Percentiles rank a stretch among this genome's conserved stretches.
phyloP scores from a whole-genome alignment of 176 grass and related monocot genomes.

The Zoysia pacifica region DNA sequence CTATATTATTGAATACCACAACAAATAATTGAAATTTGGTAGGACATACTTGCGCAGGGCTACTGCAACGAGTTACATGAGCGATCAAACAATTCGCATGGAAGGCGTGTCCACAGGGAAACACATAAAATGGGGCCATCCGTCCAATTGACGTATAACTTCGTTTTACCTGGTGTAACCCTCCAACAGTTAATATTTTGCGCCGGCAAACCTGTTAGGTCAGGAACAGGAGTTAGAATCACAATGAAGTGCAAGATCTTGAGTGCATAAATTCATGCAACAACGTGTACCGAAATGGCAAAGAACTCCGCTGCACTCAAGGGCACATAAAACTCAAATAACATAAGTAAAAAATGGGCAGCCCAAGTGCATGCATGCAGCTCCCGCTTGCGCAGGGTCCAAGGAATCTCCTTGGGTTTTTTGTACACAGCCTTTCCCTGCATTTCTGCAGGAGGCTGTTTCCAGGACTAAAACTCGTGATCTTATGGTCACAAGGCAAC shows the following conservation, averaged over 20 bases:
- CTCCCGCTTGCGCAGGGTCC: too few relatives aligned
- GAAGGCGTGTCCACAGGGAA: constrained; percentile 90
- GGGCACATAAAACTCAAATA: constrained; percentile 14
- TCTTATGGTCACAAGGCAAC: too few relatives aligned
- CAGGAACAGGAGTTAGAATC: constrained; percentile 23
- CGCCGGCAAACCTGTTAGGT: constrained; percentile 66
- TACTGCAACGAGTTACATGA: constrained; percentile 79
- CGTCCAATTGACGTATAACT: constrained; percentile 72
- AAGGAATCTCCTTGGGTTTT: too few relatives aligned
- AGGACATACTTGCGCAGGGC: constrained; percentile 63
- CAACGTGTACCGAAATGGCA: constrained; percentile 10
- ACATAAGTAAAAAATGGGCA: not conserved
- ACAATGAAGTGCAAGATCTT: not conserved
- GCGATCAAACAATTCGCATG: constrained; percentile 92
- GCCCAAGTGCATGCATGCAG: too few relatives aligned
- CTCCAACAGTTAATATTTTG: constrained; percentile 90
- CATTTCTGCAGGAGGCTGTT: too few relatives aligned
- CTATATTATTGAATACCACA: not conserved
- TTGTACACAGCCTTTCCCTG: too few relatives aligned
- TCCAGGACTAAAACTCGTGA: too few relatives aligned
- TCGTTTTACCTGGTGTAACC: constrained; percentile 63
- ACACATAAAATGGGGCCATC: constrained; percentile 94
- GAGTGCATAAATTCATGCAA: constrained; percentile 5
- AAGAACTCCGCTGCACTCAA: not conserved
- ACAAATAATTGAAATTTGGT: not conserved